Base-by-base conservation (phyloP, 2,329 filamentous ascomycete species). In the Fusarium verrucosum region DNA sequence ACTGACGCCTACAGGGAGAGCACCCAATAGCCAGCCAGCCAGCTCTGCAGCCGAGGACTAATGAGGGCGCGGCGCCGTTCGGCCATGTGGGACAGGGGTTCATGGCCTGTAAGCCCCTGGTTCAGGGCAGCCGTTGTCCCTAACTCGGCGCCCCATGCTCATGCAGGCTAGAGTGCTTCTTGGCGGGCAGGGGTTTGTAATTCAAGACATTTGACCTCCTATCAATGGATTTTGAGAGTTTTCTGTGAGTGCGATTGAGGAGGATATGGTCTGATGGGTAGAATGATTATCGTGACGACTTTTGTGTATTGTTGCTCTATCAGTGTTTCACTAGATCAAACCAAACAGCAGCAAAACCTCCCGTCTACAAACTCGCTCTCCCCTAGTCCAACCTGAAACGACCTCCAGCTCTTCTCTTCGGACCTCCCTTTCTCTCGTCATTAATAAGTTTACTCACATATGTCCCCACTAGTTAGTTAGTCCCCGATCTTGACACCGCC, bases 331-430 rank as follows among this genome's bases (percentile, higher is more conserved):
- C 19, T 5, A 23, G 7, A 36, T n/a, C 22, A 36, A 32, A n/a
- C 26, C 41, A 17, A 32, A n/a, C 26, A 38, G 1, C 14, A 38
- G 35, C 47, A 26, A 26, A 19, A 51, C 36, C 25, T 26, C 30
- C 26, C 30, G 20, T 25, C 25, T 51, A 30, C 28, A 35, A 47
- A 37, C 9, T 52, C 35, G 17, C 53, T 36, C 33, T 49, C 40
- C 28, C 56, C 58, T 53, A 62, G 57, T 25, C 30, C 64, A 71
- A 70, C 70, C 67, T 72, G 70, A 72, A 72, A 72, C 70, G 30
- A 30, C 8, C 19, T 47, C 33, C 58, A 32, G 26, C 36, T 44
- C 37, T 33, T 11, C 26, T 32, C 28, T 44, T 38, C 26, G 30
- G 44, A 32, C 25, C 19, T 4, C 9, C 9, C 23, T 25, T n/a